These are phyloP conservation scores for Diversispora epigaea DNA, from an alignment of 192 early-diverging fungal genomes.

Conservation along the genomic window DNA sequence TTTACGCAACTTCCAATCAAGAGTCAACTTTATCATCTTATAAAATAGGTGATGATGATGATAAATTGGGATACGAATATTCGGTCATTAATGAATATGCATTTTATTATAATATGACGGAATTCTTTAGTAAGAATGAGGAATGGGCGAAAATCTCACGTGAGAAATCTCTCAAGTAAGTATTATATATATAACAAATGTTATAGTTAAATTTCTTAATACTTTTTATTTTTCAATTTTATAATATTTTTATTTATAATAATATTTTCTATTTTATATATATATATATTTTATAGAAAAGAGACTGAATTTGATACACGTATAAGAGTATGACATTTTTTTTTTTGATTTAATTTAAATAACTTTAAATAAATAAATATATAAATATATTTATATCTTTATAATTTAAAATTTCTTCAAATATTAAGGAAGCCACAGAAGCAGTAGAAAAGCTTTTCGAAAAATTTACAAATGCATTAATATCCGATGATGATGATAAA, in stretches of 20 bases:
- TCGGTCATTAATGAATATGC: not conserved
- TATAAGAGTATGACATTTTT: too few species aligned
- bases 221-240: not conserved
- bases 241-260: too few species aligned
- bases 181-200: not conserved
- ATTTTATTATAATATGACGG: not conserved
- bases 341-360: not conserved
- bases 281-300: too few species aligned
- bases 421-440: not conserved
- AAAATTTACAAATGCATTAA: not conserved
- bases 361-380: not conserved
- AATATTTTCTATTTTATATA: too few species aligned
- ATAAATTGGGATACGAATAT: not conserved
- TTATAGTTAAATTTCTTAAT: not conserved
- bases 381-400: not conserved
- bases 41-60: not conserved
- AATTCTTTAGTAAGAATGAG: slow-evolving; percentile 7
- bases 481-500: not conserved
- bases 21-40: slow-evolving; percentile 3
- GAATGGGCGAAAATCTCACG: not conserved
- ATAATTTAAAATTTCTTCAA: not conserved
- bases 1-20: not conserved
- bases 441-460: not conserved
- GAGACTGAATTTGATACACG: too few species aligned
- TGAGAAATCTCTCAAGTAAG: not conserved